phyloP scores from a whole-genome alignment of 148 eudicot genomes.

The Silene uniflora region DNA sequence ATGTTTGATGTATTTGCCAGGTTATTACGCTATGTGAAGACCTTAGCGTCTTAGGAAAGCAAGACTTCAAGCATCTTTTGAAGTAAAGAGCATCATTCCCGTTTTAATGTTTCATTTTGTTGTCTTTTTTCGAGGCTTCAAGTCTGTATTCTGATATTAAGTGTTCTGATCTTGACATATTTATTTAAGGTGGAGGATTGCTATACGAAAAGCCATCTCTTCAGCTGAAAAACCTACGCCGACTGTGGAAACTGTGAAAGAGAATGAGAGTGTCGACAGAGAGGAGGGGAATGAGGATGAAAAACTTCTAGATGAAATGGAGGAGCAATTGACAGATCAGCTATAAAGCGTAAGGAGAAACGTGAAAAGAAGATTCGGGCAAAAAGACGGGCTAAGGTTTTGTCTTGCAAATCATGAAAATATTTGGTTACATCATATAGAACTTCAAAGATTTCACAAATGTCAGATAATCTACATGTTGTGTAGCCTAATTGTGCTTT shows the following conservation, averaged over 20 bases:
- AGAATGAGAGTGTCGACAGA: constrained; percentile 25
- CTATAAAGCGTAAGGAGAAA: constrained; percentile 71
- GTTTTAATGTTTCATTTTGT: background rate
- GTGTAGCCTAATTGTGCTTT: constrained; percentile 1
- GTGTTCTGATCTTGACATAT: background rate
- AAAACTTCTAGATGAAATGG: constrained; percentile 73
- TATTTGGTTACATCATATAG: too few species aligned
- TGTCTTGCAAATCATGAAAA: too few species aligned
- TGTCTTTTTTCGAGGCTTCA: too few species aligned
- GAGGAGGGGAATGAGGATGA: constrained; percentile 60
- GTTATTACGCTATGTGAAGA: constrained; percentile 78
- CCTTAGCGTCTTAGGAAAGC: constrained; percentile 77
- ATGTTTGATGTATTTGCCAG: too few species aligned
- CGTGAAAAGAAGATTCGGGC: constrained; percentile 57
- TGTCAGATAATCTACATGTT: too few species aligned
- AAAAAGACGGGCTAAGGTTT: constrained; percentile 75
- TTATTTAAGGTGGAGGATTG: constrained; percentile 66
- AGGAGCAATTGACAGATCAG: constrained; percentile 63
- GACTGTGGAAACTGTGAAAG: constrained; percentile 27
- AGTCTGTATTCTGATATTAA: too few species aligned
- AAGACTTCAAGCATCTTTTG: constrained; percentile 85
- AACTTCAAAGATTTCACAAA: too few species aligned
- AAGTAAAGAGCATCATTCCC: constrained; percentile 44
- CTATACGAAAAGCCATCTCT: constrained; percentile 59
- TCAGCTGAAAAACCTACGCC: constrained; percentile 36